phyloP scores from a whole-genome alignment of 257 asterid species.

The Nicotiana noctiflora region DNA sequence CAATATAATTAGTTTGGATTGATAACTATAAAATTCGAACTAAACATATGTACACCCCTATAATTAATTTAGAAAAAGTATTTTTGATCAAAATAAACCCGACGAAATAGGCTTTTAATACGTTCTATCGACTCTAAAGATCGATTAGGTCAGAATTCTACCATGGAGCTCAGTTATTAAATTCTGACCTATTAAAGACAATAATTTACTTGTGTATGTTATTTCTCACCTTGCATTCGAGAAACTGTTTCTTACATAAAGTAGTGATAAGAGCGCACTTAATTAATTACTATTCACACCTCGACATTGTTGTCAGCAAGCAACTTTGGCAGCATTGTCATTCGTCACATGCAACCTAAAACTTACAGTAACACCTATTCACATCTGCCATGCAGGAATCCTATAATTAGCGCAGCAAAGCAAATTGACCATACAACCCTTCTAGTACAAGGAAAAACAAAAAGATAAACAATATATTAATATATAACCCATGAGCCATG shows the following conservation, averaged over 20 bases:
- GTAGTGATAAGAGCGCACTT: background rate
- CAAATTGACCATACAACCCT: background rate
- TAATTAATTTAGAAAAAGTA: too few relatives aligned
- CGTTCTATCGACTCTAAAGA: background rate
- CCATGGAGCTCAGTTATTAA: background rate
- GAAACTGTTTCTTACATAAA: background rate
- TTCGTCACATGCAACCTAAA: background rate
- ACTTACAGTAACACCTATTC: background rate
- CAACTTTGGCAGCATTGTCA: background rate
- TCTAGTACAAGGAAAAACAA: background rate
- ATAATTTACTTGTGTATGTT: background rate
- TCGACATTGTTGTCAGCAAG: conserved; percentile 1
- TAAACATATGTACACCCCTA: too few relatives aligned
- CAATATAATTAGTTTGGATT: too few relatives aligned
- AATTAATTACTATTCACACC: background rate
- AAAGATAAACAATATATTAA: too few relatives aligned
- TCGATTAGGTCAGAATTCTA: too few relatives aligned
- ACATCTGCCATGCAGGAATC: conserved; percentile 5
- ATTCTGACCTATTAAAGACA: background rate
- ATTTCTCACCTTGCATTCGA: background rate
- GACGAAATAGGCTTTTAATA: too few relatives aligned
- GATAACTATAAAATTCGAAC: too few relatives aligned
- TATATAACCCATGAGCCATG: too few relatives aligned
- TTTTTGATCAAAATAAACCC: too few relatives aligned
- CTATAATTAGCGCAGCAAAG: background rate